These are phyloP conservation scores for Talaromyces rugulosus DNA, from an alignment of 2,329 filamentous ascomycete genomes.

Conservation along the genomic window DNA sequence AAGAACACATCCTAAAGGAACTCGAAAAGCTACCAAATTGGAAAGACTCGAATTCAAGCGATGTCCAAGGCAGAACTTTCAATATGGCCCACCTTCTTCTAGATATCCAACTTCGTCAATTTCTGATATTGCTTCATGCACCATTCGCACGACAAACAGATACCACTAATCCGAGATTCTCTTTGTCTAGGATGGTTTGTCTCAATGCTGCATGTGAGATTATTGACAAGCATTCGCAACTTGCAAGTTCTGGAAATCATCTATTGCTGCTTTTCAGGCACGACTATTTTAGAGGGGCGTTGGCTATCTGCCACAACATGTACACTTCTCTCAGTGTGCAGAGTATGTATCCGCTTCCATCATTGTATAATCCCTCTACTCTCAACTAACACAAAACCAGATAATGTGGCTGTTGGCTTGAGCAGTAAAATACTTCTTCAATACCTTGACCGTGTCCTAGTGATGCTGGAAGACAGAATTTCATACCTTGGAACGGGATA, in stretches of 20 bases:
- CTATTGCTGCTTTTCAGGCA: conserved; percentile 16
- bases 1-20: conserved; percentile 21
- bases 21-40: conserved; percentile 23
- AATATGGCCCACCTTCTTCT: conserved; percentile 18
- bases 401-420: conserved; percentile 15
- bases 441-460: conserved; percentile 23
- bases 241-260: conserved; percentile 10
- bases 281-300: conserved; percentile 20
- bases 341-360: background rate
- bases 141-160: conserved; percentile 22
- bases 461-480: conserved; percentile 30
- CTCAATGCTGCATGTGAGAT: conserved; percentile 17
- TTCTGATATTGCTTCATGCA: conserved; percentile 25
- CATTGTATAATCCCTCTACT: background rate
- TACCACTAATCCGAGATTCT: conserved; percentile 17
- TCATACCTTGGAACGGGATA: conserved; percentile 30
- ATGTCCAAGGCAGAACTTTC: background rate
- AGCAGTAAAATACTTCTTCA: conserved; percentile 14
- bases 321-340: conserved; percentile 10
- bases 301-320: conserved; percentile 18
- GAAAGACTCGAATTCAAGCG: conserved; percentile 5
- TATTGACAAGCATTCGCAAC: conserved; percentile 15
- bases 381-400: conserved; percentile 3
- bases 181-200: conserved; percentile 23
- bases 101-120: conserved; percentile 25